These are phyloP conservation scores for Zasmidium citrigriseum DNA, from an alignment of 2,329 filamentous ascomycete genomes.

Conservation along the genomic window DNA sequence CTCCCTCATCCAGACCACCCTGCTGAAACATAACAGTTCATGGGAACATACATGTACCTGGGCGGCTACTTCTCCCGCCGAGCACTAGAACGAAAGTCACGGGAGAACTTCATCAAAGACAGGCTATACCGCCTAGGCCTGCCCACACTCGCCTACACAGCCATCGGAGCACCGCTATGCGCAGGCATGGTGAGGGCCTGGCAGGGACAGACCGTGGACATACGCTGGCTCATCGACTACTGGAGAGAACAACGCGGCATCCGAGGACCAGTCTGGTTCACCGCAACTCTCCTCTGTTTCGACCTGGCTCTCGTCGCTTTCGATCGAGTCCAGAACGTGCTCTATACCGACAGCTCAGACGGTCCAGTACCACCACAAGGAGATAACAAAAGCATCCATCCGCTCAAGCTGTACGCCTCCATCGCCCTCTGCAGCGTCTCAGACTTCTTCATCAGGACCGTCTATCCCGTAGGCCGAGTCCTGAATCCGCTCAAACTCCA, in stretches of 20 bases:
- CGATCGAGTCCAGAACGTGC: background rate
- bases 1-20: no score
- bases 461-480: background rate
- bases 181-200: background rate
- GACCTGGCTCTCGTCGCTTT: background rate
- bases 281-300: slow-evolving; percentile 3
- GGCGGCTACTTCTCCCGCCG: slow-evolving; percentile 5
- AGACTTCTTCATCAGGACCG: background rate
- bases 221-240: background rate
- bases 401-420: background rate
- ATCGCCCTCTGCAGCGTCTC: background rate
- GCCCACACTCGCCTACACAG: slow-evolving; percentile 1
- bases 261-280: slow-evolving; percentile 7
- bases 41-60: slow-evolving; percentile 7
- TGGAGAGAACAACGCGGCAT: slow-evolving; percentile 1
- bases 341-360: background rate
- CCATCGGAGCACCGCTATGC: slow-evolving; percentile 1
- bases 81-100: background rate
- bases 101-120: background rate
- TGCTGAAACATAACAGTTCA: slow-evolving; percentile 1
- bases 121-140: slow-evolving; percentile 1
- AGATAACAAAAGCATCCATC: background rate
- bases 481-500: slow-evolving; percentile 1
- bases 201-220: background rate
- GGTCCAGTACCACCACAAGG: background rate